A percentile compares a stretch with the other conserved stretches of the same genome.
phyloP scores from a whole-genome alignment of 441 rosid genomes.

The Erodium trifolium region DNA sequence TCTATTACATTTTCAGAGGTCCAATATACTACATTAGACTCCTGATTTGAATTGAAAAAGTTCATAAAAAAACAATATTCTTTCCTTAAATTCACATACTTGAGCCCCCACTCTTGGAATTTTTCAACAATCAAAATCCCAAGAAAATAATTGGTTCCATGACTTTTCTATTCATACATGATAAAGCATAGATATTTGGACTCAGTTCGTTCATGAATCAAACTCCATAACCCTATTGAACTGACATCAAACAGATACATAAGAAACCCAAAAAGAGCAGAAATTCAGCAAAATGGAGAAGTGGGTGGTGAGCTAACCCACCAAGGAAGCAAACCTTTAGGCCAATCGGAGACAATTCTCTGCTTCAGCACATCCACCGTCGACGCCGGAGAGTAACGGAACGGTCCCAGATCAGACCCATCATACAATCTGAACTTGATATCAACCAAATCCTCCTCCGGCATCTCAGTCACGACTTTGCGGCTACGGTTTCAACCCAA shows the following conservation, averaged over 20 bases:
- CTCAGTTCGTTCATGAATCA: neutral
- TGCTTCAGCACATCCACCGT: slow-evolving; percentile 40
- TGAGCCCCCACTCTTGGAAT: neutral
- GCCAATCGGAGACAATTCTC: slow-evolving; percentile 73
- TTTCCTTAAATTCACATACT: neutral
- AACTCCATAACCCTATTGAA: neutral
- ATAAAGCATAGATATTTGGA: no score
- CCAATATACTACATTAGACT: neutral
- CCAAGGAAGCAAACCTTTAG: slow-evolving; percentile 45
- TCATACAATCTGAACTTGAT: slow-evolving; percentile 82
- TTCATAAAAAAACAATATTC: neutral
- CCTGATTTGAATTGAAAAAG: neutral
- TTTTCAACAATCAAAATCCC: neutral
- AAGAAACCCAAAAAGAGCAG: neutral
- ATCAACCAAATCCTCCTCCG: slow-evolving; percentile 34
- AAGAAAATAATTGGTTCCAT: neutral
- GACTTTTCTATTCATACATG: no score
- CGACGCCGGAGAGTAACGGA: slow-evolving; percentile 69
- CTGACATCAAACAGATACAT: neutral
- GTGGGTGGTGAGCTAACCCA: slow-evolving; percentile 1
- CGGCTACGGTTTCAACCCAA: neutral
- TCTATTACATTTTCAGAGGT: neutral
- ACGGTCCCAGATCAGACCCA: slow-evolving; percentile 91
- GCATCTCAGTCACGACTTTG: slow-evolving; percentile 11
- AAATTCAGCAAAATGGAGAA: slow-evolving; percentile 9